Conservation (phyloP, 2,329 filamentous ascomycete genomes). For the Paecilomyces niveus region DNA sequence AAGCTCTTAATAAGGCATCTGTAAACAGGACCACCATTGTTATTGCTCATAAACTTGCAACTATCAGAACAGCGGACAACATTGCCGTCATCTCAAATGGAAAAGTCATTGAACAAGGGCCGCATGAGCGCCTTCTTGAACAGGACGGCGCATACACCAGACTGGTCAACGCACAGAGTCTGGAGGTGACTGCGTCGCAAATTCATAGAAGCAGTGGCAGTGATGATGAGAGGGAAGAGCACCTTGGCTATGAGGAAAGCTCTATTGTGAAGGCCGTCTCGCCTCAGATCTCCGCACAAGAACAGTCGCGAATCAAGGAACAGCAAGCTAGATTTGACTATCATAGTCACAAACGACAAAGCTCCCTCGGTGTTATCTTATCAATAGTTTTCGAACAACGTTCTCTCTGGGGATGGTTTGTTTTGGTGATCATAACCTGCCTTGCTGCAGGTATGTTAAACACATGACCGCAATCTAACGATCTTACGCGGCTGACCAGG, state of each 20-base stretch:
- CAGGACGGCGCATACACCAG: slow-evolving; percentile 32
- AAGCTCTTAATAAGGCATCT: slow-evolving; percentile 67
- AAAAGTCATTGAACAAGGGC: slow-evolving; percentile 38
- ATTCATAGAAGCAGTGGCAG: not conserved
- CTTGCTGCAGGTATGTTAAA: not conserved
- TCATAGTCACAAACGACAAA: not conserved
- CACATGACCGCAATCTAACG: not conserved
- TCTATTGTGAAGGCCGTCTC: not conserved
- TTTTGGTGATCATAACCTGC: not conserved
- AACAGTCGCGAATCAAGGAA: not conserved
- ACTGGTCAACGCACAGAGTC: slow-evolving; percentile 43
- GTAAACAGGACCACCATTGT: slow-evolving; percentile 39
- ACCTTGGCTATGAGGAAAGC: not conserved
- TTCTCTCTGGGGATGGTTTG: not conserved
- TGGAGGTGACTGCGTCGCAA: slow-evolving; percentile 10
- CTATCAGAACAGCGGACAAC: slow-evolving; percentile 37
- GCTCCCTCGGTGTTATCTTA: not conserved
- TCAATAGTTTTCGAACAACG: not conserved
- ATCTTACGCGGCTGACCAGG: not conserved
- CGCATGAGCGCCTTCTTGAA: slow-evolving; percentile 32
- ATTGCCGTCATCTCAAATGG: slow-evolving; percentile 41
- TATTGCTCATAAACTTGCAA: slow-evolving; percentile 41
- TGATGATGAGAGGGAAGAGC: not conserved
- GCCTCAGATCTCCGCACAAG: too few species aligned
- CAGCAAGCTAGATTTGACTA: not conserved